These are phyloP conservation scores for Aureobasidium leucospermi DNA, from an alignment of 2,329 filamentous ascomycete genomes.

Conservation along the genomic window DNA sequence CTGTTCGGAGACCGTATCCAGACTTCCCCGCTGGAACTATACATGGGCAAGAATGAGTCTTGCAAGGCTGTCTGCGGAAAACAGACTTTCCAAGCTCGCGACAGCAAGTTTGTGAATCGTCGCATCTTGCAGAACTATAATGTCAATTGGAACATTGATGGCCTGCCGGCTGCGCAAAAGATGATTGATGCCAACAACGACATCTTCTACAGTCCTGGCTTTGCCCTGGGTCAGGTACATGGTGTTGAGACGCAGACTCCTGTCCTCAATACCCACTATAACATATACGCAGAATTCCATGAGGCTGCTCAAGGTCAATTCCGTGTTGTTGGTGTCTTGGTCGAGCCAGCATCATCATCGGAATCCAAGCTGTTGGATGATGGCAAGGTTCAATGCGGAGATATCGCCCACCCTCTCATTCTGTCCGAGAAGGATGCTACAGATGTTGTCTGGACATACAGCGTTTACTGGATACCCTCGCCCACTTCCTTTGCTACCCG, in stretches of 20 bases:
- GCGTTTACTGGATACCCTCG: slow-evolving; percentile 80
- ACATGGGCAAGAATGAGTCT: slow-evolving; percentile 78
- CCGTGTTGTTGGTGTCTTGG: slow-evolving; percentile 85
- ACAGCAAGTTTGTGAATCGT: slow-evolving; percentile 72
- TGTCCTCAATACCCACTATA: slow-evolving; percentile 87
- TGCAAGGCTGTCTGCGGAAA: slow-evolving; percentile 74
- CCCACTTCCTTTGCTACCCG: slow-evolving; percentile 87
- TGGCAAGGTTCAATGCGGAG: slow-evolving; percentile 57
- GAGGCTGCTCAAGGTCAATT: slow-evolving; percentile 65
- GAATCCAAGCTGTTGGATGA: slow-evolving; percentile 48
- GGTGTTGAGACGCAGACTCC: slow-evolving; percentile 47
- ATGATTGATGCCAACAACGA: slow-evolving; percentile 69
- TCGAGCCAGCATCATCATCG: slow-evolving; percentile 68
- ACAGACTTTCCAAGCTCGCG: slow-evolving; percentile 56
- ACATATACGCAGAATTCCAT: slow-evolving; percentile 90
- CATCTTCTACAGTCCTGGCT: slow-evolving; percentile 86
- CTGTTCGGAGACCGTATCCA: slow-evolving; percentile 95
- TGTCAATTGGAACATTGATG: slow-evolving; percentile 92
- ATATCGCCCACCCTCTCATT: slow-evolving; percentile 49
- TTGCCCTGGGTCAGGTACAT: slow-evolving; percentile 68
- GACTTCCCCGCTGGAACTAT: slow-evolving; percentile 86
- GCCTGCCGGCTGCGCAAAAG: slow-evolving; percentile 80
- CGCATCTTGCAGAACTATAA: slow-evolving; percentile 82
- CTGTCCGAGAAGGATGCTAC: slow-evolving; percentile 56
- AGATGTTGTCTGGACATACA: slow-evolving; percentile 80